Percentiles rank a stretch among this genome's conserved stretches.
These are phyloP conservation scores for Pouteria campechiana DNA, from an alignment of 179 eudicot species.

Conservation along the genomic window DNA sequence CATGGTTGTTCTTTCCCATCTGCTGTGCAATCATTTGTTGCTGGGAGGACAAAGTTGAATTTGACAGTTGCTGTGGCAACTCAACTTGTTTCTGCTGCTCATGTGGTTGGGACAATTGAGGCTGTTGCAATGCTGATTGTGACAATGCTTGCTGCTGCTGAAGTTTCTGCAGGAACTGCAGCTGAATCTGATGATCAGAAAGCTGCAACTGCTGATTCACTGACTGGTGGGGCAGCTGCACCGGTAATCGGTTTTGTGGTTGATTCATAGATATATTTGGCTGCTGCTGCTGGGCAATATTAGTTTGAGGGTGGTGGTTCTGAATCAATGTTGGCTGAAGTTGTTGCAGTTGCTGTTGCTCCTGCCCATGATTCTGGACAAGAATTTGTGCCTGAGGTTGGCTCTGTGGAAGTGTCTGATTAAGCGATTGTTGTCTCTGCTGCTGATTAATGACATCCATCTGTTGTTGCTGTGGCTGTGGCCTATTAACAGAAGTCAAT, in stretches of 20 bases:
- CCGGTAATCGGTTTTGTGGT: slow-evolving; percentile 28
- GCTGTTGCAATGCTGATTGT: slow-evolving; percentile 42
- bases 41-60: slow-evolving; percentile 30
- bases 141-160: slow-evolving; percentile 63
- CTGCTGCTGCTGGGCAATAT: slow-evolving; percentile 32
- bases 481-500: slow-evolving; percentile 32
- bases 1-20: slow-evolving; percentile 29
- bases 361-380: slow-evolving; percentile 34
- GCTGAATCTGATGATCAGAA: slow-evolving; percentile 53
- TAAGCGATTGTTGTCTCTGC: slow-evolving; percentile 34
- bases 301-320: slow-evolving; percentile 48
- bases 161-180: slow-evolving; percentile 65
- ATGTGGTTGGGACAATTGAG: slow-evolving; percentile 31
- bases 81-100: slow-evolving; percentile 47
- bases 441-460: slow-evolving; percentile 45
- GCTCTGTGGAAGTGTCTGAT: slow-evolving; percentile 31
- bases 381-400: slow-evolving; percentile 45
- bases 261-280: slow-evolving; percentile 28
- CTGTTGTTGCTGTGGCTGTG: slow-evolving; percentile 55
- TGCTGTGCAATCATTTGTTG: slow-evolving; percentile 41
- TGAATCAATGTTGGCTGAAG: slow-evolving; percentile 45
- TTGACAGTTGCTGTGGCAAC: slow-evolving; percentile 30
- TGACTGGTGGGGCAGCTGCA: slow-evolving; percentile 50
- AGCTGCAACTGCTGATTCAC: slow-evolving; percentile 41
- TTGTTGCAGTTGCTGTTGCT: slow-evolving; percentile 35